A percentile compares a stretch with the other conserved stretches of the same genome.
phyloP scores from a whole-genome alignment of 1,284 basidiomycete species.

The Marasmius tenuissimus region DNA sequence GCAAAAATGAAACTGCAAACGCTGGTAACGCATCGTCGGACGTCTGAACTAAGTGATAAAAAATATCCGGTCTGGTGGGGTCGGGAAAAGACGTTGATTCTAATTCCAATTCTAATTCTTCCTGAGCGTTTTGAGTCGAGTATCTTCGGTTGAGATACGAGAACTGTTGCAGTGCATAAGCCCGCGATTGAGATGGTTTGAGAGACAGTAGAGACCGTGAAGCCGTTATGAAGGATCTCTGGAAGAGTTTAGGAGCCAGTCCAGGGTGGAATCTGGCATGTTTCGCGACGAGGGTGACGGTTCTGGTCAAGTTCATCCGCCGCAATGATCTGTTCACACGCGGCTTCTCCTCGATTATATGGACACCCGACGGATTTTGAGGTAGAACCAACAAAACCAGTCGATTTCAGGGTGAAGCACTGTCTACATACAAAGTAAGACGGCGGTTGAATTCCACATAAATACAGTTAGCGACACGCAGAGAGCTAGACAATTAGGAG shows the following conservation, averaged over 20 bases:
- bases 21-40: conserved; percentile 46
- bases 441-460: no score
- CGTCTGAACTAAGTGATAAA: conserved; percentile 61
- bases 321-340: not conserved
- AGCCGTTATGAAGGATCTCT: not conserved
- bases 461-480: no score
- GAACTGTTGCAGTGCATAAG: not conserved
- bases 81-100: conserved; percentile 39
- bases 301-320: not conserved
- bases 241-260: not conserved
- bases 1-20: conserved; percentile 66
- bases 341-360: no score
- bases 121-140: not conserved
- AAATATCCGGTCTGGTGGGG: conserved; percentile 61
- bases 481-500: no score
- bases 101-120: not conserved
- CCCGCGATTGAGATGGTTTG: not conserved
- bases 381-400: no score
- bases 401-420: no score
- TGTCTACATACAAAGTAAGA: no score
- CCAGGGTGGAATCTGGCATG: not conserved
- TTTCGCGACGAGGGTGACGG: not conserved
- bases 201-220: not conserved
- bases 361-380: no score
- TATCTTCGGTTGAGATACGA: not conserved